Evolutionary conservation across 2,329 filamentous ascomycete genomes (phyloP), one percentile per base, ranked within the genome.

Genomic region (Diplocarpon rosae): DNA sequence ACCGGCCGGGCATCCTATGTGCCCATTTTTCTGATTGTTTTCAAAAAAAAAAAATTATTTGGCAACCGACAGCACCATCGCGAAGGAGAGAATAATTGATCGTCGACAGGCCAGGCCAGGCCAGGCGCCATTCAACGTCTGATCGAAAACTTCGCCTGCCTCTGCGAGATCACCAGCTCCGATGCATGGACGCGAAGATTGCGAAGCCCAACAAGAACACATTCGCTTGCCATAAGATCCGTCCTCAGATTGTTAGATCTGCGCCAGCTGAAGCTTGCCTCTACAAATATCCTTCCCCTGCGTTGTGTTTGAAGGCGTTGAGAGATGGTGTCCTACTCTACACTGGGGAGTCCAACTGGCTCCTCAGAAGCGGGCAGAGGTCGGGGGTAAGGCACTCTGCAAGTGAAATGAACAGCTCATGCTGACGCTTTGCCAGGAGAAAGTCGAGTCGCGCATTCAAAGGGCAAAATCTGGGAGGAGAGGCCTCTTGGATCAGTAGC

Each of bases 401-500:
- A 31, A 31, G 13, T 12, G 10, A 31, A 6, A 30, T 14, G 24
- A 20, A n/a, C 15, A 17, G 3, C 11, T 31, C n/a, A 36, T 29
- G 17, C 20, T 43, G 42, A 44, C 32, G 17, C 15, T 13, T 14
- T 29, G 9, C 15, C 45, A 61, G 58, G 24, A 52, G 56, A 14
- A 45, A 55, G 16, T 52, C 54, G 8, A 57, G 50, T 30, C 48
- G 55, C 24, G 50, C 73, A 52, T 80, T 82, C 57, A 88, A 88
- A 66, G 78, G 84, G 64, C 75, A 72, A 45, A 83, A 83, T 35
- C 55, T 59, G 65, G 57, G 65, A 48, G 89, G 92, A 43, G 77
- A 89, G 60, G 92, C 92, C 56, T 84, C 85, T 56, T 94, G 85
- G 78, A 65, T 83, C 43, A 95, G 88, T 68, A 95, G 89, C 62